Conservation (phyloP, 805 yeast species). For the Brettanomyces custersianus region DNA sequence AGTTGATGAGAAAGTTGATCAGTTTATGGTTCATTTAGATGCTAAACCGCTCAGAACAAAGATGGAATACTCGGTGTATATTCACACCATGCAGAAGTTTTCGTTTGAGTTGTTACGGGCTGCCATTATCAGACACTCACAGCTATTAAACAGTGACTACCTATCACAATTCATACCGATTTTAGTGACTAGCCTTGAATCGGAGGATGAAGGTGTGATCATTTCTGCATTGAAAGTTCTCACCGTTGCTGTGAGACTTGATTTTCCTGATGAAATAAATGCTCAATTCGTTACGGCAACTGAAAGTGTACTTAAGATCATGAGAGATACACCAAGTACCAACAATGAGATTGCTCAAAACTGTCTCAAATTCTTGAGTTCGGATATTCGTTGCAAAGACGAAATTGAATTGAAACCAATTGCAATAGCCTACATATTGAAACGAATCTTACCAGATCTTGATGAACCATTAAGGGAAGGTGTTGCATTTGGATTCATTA, state of each 20-base stretch:
- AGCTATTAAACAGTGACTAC: constrained; percentile 47
- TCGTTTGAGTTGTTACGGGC: constrained; percentile 68
- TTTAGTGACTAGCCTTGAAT: constrained; percentile 47
- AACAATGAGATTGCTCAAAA: constrained; percentile 74
- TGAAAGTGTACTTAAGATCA: constrained; percentile 48
- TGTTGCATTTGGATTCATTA: constrained; percentile 75
- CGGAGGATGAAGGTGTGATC: constrained; percentile 73
- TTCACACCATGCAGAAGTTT: constrained; percentile 61
- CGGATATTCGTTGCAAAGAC: constrained; percentile 60
- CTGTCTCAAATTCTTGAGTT: constrained; percentile 63
- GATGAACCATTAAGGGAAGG: constrained; percentile 88
- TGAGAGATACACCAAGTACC: constrained; percentile 72
- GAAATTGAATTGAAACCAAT: constrained; percentile 58
- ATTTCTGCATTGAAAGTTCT: constrained; percentile 59
- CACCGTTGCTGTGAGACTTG: constrained; percentile 49
- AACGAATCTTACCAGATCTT: constrained; percentile 72
- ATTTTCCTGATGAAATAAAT: constrained; percentile 47
- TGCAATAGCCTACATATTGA: constrained; percentile 65
- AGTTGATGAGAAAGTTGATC: constrained; percentile 31
- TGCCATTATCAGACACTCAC: constrained; percentile 54
- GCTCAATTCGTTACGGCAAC: constrained; percentile 50
- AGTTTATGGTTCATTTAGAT: constrained; percentile 67
- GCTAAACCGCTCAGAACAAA: constrained; percentile 47
- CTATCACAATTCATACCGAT: constrained; percentile 70
- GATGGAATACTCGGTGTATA: constrained; percentile 45